phyloP scores from a whole-genome alignment of 2,329 filamentous ascomycete species.

The Sodiomyces alkalinus region DNA sequence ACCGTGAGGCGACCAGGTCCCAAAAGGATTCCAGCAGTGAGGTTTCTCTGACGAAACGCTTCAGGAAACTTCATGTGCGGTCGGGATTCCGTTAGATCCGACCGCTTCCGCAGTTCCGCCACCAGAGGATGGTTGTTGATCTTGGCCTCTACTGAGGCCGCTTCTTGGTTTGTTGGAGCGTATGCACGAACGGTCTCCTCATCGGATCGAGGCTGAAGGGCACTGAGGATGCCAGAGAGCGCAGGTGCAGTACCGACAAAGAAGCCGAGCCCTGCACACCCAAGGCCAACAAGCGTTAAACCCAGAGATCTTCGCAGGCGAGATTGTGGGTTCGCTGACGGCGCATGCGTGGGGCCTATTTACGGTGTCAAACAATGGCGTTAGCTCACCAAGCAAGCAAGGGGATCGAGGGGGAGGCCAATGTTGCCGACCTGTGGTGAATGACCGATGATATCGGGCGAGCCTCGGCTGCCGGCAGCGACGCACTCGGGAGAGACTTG shows the following conservation, averaged over 20 bases:
- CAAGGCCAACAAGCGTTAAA: slow-evolving; percentile 12
- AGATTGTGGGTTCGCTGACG: background rate
- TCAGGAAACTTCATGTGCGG: slow-evolving; percentile 78
- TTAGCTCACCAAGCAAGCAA: no score
- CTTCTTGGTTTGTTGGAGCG: slow-evolving; percentile 36
- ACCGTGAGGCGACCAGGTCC: slow-evolving; percentile 65
- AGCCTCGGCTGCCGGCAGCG: no score
- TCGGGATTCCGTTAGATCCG: slow-evolving; percentile 57
- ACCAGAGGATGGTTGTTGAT: slow-evolving; percentile 67
- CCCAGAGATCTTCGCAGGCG: background rate
- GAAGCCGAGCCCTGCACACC: slow-evolving; percentile 37
- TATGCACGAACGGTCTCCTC: slow-evolving; percentile 59
- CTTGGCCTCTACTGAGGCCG: slow-evolving; percentile 49
- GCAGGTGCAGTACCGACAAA: slow-evolving; percentile 39
- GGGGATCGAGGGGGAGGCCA: no score
- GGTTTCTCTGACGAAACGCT: slow-evolving; percentile 52
- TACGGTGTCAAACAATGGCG: no score
- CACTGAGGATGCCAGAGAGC: slow-evolving; percentile 15
- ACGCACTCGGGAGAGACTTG: no score
- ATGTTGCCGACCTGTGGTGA: no score
- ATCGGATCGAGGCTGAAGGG: slow-evolving; percentile 26
- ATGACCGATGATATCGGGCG: no score
- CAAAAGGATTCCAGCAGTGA: slow-evolving; percentile 68
- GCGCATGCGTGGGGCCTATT: no score
- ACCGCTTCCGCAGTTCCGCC: slow-evolving; percentile 47